Evolutionary conservation across 441 rosid genomes (phyloP), one percentile per base, ranked within the genome.

Genomic region (Theobroma grandiflorum): DNA sequence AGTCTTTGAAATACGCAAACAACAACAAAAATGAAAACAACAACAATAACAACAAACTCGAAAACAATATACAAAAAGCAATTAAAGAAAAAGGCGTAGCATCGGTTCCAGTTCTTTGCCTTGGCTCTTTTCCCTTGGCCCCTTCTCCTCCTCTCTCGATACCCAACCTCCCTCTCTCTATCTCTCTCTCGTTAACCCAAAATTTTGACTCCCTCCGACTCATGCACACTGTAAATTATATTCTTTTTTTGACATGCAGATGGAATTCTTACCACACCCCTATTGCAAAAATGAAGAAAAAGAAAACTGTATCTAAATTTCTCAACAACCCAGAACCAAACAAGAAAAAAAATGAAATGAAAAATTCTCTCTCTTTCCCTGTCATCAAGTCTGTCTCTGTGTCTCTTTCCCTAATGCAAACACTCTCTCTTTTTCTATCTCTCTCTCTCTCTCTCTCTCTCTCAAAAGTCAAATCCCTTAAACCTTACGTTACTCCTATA

Each of bases 71-170:
- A 31, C 26, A 83, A 71, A 76, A 76, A 72, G 26, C 20, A 52
- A n/a, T 42, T 26, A 75, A 61, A 61, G 58, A 47, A 70, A 81
- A 78, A 75, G 31, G 80, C 83, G 72, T 66, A 79, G 92, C 91
- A 86, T 88, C 76, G 92, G 88, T 89, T 88, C 84, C 84, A 83
- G 91, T 84, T 87, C 85, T 87, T 83, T 72, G 52, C 74, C 69
- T 88, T 88, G 89, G 91, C 83, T 47, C 80, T 81, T 83, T 91
- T 86, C 88, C 57, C 81, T 89, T 95, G 98, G 95, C 95, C 76
- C 79, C 80, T 89, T 95, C 90, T 81, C 74, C 69, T 72, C 85
- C 79, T 50, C 80, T 82, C 88, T 85, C 80, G 94, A 92, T 90
- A 81, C 96, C 86, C 88, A 45, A 74, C 79, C 72, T 78, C 65